Evolutionary conservation across 495 filamentous ascomycete species (phyloP).

Genomic region (Thozetella sp.): DNA sequence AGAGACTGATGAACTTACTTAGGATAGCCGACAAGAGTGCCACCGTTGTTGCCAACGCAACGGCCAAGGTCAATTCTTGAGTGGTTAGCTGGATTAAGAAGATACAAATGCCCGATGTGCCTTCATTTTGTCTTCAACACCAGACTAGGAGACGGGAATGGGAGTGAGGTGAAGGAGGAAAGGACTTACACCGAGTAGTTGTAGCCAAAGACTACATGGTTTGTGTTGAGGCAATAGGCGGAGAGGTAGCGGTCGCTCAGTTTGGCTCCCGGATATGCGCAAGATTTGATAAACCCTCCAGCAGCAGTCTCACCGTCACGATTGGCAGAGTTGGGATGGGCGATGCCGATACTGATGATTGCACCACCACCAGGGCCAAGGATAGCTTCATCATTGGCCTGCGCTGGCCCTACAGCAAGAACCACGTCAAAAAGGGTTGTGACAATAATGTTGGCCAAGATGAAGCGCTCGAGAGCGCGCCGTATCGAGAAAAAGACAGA

Average conservation of each 20-base stretch:
- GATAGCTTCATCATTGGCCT: background rate
- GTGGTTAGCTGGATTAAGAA: background rate
- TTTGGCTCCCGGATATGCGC: background rate
- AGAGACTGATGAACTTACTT: conserved; percentile 11
- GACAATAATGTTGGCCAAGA: background rate
- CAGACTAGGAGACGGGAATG: background rate
- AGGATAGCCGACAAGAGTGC: conserved; percentile 18
- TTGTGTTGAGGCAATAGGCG: background rate
- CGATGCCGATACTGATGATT: too few species aligned
- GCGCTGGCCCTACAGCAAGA: background rate
- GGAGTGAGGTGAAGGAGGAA: background rate
- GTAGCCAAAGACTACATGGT: background rate
- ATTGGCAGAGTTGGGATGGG: too few species aligned
- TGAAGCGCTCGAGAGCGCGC: background rate
- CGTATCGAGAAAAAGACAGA: background rate
- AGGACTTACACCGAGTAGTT: background rate
- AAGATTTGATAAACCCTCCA: background rate
- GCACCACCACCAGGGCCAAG: background rate
- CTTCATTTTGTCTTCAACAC: too few species aligned
- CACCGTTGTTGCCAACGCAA: conserved; percentile 26
- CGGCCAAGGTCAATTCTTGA: conserved; percentile 26
- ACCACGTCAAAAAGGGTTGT: background rate
- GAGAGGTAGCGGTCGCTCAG: background rate
- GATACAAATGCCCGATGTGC: too few species aligned
- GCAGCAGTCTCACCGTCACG: too few species aligned